Evolutionary conservation across 2,329 filamentous ascomycete species (phyloP).

Genomic region (Claviceps quebecensis): DNA sequence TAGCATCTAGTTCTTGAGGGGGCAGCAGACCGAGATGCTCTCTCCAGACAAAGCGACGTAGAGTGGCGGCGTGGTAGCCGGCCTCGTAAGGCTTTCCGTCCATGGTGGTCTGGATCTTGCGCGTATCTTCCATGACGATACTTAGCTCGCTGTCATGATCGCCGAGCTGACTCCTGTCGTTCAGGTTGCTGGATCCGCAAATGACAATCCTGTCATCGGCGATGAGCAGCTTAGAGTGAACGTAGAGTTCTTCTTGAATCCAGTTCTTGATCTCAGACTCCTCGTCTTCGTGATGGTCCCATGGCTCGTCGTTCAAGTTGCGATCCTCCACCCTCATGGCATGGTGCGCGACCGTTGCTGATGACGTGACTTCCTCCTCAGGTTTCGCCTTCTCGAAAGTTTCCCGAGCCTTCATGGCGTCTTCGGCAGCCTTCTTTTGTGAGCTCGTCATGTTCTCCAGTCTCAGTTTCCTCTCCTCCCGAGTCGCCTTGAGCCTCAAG

Average conservation of each 20-base stretch:
- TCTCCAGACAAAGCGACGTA: constrained; percentile 73
- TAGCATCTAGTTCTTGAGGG: constrained; percentile 55
- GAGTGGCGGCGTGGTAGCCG: constrained; percentile 66
- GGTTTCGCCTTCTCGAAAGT: constrained; percentile 36
- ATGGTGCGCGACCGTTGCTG: constrained; percentile 51
- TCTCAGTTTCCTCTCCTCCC: constrained; percentile 9
- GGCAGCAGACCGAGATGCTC: constrained; percentile 77
- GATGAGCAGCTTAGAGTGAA: constrained; percentile 84
- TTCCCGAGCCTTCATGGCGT: constrained; percentile 32
- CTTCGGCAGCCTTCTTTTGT: constrained; percentile 22
- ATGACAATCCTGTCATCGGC: constrained; percentile 76
- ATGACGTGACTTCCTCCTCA: constrained; percentile 23
- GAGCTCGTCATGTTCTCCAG: constrained; percentile 2
- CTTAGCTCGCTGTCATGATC: constrained; percentile 84
- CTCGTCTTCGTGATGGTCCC: constrained; percentile 51
- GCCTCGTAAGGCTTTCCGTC: constrained; percentile 63
- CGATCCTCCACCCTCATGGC: constrained; percentile 54
- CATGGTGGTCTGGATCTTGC: constrained; percentile 59
- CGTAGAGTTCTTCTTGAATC: constrained; percentile 91
- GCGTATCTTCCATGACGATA: constrained; percentile 77
- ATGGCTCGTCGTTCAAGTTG: constrained; percentile 52
- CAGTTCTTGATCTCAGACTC: constrained; percentile 75
- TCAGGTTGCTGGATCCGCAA: constrained; percentile 80
- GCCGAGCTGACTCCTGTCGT: constrained; percentile 78
- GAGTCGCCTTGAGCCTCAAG: constrained; percentile 20